phyloP scores from a whole-genome alignment of 192 early-diverging fungal genomes.

The Coemansia sp. region DNA sequence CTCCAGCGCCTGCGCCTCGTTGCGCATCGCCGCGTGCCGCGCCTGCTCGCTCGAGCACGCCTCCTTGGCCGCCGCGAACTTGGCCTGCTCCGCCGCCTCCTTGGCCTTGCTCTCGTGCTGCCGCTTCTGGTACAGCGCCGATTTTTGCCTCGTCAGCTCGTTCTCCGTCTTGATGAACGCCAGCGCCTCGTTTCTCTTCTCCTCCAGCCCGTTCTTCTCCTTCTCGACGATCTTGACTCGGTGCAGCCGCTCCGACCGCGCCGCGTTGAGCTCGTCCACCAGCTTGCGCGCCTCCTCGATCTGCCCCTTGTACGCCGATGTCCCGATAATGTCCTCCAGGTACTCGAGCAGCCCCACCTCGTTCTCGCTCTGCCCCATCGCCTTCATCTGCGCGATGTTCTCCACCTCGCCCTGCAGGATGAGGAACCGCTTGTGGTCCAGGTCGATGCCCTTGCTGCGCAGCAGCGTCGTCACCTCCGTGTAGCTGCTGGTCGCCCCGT shows the following conservation, averaged over 20 bases:
- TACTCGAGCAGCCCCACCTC: conserved; percentile 98
- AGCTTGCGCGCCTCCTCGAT: conserved; percentile 74
- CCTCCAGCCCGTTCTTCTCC: conserved; percentile 81
- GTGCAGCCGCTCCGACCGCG: conserved; percentile 77
- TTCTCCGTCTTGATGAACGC: conserved; percentile 82
- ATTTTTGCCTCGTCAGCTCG: conserved; percentile 70
- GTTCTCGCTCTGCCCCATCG: conserved; percentile 87
- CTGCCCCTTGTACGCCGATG: conserved; percentile 79
- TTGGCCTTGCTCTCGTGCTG: conserved; percentile 65
- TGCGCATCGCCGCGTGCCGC: conserved; percentile 64
- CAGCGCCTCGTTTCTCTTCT: conserved; percentile 80
- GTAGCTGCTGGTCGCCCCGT: conserved; percentile 68
- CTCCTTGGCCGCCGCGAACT: conserved; percentile 58
- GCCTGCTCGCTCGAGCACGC: conserved; percentile 63
- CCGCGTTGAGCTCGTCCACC: conserved; percentile 79
- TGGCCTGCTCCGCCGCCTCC: conserved; percentile 53
- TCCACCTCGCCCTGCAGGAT: conserved; percentile 99
- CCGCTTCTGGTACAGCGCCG: conserved; percentile 75
- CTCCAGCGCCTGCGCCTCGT: conserved; percentile 67
- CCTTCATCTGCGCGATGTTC: conserved; percentile 97
- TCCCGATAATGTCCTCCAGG: conserved; percentile 99
- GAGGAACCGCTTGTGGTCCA: conserved; percentile 98
- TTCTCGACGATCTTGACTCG: conserved; percentile 89
- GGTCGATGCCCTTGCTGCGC: conserved; percentile 85
- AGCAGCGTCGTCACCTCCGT: conserved; percentile 85